These are phyloP conservation scores for Rosa persica DNA, from an alignment of 306 rosid genomes.

Conservation along the genomic window DNA sequence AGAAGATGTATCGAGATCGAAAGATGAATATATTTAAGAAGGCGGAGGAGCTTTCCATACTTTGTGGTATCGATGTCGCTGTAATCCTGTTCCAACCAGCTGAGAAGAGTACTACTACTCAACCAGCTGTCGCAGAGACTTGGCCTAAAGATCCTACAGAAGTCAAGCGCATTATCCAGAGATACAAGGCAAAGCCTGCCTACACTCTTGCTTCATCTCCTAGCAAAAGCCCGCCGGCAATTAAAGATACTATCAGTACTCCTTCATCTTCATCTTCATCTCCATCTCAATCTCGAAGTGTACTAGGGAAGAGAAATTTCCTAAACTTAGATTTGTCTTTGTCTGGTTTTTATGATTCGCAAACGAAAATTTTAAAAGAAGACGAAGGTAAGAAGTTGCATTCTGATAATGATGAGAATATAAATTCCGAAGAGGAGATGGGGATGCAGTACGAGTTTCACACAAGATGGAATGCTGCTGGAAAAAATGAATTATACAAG, in stretches of 20 bases:
- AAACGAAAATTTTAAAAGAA: not conserved
- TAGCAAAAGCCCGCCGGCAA: not conserved
- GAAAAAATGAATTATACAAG: no score
- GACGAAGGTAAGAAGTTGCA: not conserved
- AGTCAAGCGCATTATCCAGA: not conserved
- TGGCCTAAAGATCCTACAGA: not conserved
- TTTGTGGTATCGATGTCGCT: not conserved
- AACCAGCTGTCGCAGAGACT: not conserved
- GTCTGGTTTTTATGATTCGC: not conserved
- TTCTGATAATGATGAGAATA: not conserved
- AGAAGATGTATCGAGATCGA: not conserved
- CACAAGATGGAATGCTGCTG: no score
- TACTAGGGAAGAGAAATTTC: not conserved
- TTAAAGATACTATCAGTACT: not conserved
- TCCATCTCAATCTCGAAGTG: not conserved
- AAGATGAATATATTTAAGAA: not conserved
- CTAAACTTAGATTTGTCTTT: not conserved
- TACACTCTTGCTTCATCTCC: not conserved
- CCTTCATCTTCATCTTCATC: not conserved
- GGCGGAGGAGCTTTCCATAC: not conserved
- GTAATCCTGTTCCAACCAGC: not conserved
- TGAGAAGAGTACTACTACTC: not conserved
- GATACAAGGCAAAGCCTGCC: not conserved
- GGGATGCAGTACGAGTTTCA: not conserved
- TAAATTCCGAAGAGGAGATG: not conserved